Percentiles rank a stretch among this genome's conserved stretches.
These are phyloP conservation scores for Immersiporthe knoxdaviesiana DNA, from an alignment of 2,329 filamentous ascomycete species.

Conservation along the genomic window DNA sequence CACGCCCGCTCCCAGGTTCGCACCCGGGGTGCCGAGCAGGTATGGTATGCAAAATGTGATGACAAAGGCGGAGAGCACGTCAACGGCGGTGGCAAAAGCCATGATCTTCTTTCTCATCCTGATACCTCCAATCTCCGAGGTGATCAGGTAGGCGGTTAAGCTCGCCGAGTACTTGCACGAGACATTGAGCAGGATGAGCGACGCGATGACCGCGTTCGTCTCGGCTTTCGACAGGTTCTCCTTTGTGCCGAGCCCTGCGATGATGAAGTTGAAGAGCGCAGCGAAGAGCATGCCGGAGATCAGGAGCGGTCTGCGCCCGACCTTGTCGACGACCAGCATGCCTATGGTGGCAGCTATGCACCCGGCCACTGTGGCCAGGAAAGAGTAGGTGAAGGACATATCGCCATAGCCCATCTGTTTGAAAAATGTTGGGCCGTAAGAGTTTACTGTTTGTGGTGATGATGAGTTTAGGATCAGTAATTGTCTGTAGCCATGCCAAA, in stretches of 20 bases:
- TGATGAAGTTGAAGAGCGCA: constrained; percentile 20
- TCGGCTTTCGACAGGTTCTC: constrained; percentile 7
- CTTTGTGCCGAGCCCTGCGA: constrained; percentile 19
- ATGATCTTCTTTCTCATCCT: constrained; percentile 27
- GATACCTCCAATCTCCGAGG: constrained; percentile 22
- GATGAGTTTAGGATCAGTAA: background rate
- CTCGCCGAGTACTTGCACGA: constrained; percentile 18
- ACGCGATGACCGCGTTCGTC: constrained; percentile 17
- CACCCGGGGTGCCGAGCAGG: constrained; percentile 14
- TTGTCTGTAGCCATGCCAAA: background rate
- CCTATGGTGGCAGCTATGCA: constrained; percentile 9
- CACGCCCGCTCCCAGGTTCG: constrained; percentile 11
- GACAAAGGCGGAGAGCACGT: constrained; percentile 24
- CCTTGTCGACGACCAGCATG: constrained; percentile 15
- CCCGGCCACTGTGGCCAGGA: constrained; percentile 13
- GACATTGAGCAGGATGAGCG: constrained; percentile 18
- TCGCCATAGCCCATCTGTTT: constrained; percentile 13
- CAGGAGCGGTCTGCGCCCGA: constrained; percentile 21
- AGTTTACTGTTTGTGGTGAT: constrained; percentile 9
- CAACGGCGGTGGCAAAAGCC: constrained; percentile 20
- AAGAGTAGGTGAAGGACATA: constrained; percentile 21
- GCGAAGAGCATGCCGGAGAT: constrained; percentile 19
- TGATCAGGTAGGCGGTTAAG: constrained; percentile 17
- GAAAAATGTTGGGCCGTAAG: constrained; percentile 20
- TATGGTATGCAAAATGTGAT: constrained; percentile 27